Evolutionary conservation across 225 moss, liverwort and hornwort genomes (phyloP).

Genomic region (Antitrichia curtipendula): DNA sequence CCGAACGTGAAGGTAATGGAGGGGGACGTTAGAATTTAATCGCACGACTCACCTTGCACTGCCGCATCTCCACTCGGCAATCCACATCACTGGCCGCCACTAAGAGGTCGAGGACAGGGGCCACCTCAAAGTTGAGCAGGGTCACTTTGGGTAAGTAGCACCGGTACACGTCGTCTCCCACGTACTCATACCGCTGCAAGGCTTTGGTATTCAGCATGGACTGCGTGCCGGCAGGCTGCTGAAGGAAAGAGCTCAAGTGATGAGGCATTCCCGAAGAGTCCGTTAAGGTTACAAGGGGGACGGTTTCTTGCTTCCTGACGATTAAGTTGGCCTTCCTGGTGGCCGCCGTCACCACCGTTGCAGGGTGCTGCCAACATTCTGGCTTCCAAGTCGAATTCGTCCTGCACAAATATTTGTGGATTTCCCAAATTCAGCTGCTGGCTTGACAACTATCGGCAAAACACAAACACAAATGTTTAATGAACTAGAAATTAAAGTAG

Average conservation of each 20-base stretch:
- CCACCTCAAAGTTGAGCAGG: conserved; percentile 74
- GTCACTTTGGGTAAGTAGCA: conserved; percentile 74
- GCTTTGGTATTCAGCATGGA: conserved; percentile 56
- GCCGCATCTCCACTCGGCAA: conserved; percentile 78
- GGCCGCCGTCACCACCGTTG: neutral
- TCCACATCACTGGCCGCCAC: conserved; percentile 57
- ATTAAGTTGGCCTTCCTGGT: conserved; percentile 22
- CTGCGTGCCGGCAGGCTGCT: conserved; percentile 42
- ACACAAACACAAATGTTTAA: neutral
- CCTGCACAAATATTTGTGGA: neutral
- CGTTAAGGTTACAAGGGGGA: conserved; percentile 33
- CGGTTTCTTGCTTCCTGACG: conserved; percentile 23
- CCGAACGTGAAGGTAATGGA: neutral
- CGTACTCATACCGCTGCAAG: conserved; percentile 31
- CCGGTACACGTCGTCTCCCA: conserved; percentile 51
- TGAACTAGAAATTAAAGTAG: neutral
- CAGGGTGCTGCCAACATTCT: neutral
- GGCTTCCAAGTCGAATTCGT: neutral
- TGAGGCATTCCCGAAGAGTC: conserved; percentile 37
- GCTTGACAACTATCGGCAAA: neutral
- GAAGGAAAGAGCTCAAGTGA: conserved; percentile 48
- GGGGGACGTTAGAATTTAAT: neutral
- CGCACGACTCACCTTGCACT: conserved; percentile 44
- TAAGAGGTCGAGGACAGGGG: conserved; percentile 70
- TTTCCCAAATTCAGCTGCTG: neutral